These are phyloP conservation scores for Tricholoma hemisulphureum DNA, from an alignment of 768 basidiomycete genomes.

Conservation along the genomic window DNA sequence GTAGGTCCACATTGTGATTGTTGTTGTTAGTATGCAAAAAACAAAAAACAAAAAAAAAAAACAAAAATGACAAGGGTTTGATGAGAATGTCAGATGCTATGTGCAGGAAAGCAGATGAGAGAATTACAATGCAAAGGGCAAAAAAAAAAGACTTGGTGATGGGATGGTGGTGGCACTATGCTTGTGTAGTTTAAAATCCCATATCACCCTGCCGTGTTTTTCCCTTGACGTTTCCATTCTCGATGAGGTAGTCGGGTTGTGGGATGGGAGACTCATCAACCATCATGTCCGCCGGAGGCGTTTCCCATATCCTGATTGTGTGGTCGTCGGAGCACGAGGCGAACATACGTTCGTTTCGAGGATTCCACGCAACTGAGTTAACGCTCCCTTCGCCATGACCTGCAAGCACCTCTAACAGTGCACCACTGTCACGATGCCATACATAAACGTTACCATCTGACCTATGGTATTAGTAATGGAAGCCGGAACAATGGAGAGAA, in stretches of 20 bases:
- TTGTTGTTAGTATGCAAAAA: constrained; percentile 31
- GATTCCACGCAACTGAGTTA: constrained; percentile 97
- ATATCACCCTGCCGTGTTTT: constrained; percentile 47
- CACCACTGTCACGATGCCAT: constrained; percentile 87
- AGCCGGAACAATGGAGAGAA: constrained; percentile 1
- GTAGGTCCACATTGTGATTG: constrained; percentile 21
- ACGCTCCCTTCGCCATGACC: constrained; percentile 91
- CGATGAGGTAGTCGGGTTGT: constrained; percentile 18
- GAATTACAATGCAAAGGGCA: constrained; percentile 14
- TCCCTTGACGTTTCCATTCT: constrained; percentile 62
- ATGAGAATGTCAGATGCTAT: constrained; percentile 16
- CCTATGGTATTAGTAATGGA: constrained; percentile 7
- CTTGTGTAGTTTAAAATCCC: constrained; percentile 5
- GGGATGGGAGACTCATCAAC: constrained; percentile 13
- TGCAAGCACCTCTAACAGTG: constrained; percentile 79
- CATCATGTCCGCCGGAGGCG: constrained; percentile 32
- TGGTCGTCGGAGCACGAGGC: constrained; percentile 94
- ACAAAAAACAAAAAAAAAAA: constrained; percentile 28
- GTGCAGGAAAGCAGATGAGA: constrained; percentile 12
- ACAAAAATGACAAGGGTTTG: constrained; percentile 14
- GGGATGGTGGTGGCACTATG: background rate
- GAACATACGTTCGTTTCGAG: constrained; percentile 84
- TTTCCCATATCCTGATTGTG: constrained; percentile 90
- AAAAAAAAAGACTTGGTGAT: background rate
- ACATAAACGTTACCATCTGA: constrained; percentile 92